phyloP scores from a whole-genome alignment of 352 stramenopile genomes.

The Elongisporangium undulatum region DNA sequence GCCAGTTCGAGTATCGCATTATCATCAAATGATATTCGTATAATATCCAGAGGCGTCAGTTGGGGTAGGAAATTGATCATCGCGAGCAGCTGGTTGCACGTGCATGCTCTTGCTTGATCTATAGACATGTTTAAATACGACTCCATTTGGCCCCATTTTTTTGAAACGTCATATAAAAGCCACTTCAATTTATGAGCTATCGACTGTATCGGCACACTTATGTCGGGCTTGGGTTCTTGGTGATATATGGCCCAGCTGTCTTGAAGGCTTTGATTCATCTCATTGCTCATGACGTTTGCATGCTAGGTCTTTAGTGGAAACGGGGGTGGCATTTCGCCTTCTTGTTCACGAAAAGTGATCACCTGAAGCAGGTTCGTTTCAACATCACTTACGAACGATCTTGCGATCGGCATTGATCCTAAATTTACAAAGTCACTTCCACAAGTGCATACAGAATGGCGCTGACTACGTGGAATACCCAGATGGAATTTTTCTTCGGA shows the following conservation, averaged over 20 bases:
- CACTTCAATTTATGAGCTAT: constrained; percentile 10
- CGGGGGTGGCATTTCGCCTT: background rate
- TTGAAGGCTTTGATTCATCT: constrained; percentile 36
- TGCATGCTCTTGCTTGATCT: constrained; percentile 5
- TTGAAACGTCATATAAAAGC: constrained; percentile 17
- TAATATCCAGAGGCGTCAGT: constrained; percentile 27
- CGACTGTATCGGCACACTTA: constrained; percentile 1
- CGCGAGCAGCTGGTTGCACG: constrained; percentile 12
- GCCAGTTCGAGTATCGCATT: constrained; percentile 22
- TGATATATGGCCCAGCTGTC: constrained; percentile 42
- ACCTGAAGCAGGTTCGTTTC: constrained; percentile 13
- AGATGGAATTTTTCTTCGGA: background rate
- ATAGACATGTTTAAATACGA: constrained; percentile 6
- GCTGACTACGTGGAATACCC: background rate
- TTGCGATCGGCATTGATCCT: constrained; percentile 4
- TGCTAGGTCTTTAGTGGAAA: constrained; percentile 18
- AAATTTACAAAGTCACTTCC: constrained; percentile 3
- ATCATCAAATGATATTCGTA: constrained; percentile 29
- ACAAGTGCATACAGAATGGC: background rate
- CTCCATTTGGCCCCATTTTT: constrained; percentile 12
- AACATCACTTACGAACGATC: constrained; percentile 11
- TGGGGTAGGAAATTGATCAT: background rate
- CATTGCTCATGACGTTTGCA: constrained; percentile 22
- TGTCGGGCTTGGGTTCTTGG: constrained; percentile 4
- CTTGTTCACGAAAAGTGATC: background rate